Evolutionary conservation across 345 rosid species (phyloP).

Genomic region (Eucalyptus grandis): DNA sequence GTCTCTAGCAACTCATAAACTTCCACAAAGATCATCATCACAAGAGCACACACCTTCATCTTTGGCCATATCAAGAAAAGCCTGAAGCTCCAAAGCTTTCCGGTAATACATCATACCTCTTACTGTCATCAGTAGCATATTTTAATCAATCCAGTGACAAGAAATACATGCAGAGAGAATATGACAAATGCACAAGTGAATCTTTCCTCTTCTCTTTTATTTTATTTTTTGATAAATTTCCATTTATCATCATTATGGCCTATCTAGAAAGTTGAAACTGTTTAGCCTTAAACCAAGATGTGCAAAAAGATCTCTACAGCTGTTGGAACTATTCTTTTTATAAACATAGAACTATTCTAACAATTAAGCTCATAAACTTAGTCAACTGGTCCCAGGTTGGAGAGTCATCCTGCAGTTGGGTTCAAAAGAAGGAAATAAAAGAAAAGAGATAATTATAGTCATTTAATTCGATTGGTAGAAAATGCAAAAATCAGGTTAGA

Average conservation of each 20-base stretch:
- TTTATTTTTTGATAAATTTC: not conserved
- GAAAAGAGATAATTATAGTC: not conserved
- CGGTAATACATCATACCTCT: conserved; percentile 99
- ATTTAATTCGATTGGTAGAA: not conserved
- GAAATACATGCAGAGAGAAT: not conserved
- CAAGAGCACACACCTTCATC: conserved; percentile 61
- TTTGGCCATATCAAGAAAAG: conserved; percentile 98
- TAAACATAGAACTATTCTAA: not conserved
- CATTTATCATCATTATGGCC: not conserved
- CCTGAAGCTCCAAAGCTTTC: conserved; percentile 97
- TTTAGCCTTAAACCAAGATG: not conserved
- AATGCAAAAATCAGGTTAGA: not conserved
- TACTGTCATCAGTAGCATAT: conserved; percentile 25
- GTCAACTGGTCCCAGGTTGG: not conserved
- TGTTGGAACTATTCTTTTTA: not conserved
- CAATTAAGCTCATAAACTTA: not conserved
- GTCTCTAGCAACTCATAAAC: not conserved
- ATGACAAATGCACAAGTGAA: not conserved
- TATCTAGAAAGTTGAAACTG: not conserved
- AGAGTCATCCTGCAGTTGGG: not conserved
- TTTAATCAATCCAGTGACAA: not conserved
- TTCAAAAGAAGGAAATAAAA: not conserved
- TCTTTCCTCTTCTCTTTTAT: not conserved
- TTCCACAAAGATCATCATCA: not conserved
- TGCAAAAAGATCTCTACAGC: not conserved